phyloP scores from a whole-genome alignment of 208 protist species.

The Naegleria lovaniensis region DNA sequence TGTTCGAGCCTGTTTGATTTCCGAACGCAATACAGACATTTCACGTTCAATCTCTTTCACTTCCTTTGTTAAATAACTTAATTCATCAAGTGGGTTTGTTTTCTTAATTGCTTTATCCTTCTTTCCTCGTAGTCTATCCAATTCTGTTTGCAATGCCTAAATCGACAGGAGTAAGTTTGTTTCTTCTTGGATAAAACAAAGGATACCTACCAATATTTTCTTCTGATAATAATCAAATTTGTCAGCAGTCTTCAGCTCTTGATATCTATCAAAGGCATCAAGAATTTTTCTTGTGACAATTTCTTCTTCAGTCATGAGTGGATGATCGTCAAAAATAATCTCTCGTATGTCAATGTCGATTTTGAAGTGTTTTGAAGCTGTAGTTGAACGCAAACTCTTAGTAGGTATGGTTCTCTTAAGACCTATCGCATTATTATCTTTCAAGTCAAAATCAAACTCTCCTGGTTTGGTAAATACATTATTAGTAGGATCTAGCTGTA shows the following conservation, averaged over 20 bases:
- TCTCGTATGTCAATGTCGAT: constrained; percentile 6
- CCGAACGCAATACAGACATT: background rate
- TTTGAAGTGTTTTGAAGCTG: background rate
- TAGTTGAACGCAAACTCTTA: background rate
- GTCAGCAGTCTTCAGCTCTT: background rate
- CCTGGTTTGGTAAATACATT: background rate
- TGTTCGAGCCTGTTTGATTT: background rate
- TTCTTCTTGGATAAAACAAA: background rate
- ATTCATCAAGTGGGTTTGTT: background rate
- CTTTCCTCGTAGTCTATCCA: background rate
- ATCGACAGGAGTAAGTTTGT: background rate
- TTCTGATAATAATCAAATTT: background rate
- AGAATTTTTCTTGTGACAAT: background rate
- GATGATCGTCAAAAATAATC: background rate
- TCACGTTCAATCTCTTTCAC: background rate
- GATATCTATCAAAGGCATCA: background rate
- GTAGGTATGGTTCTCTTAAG: background rate
- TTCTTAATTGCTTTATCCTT: background rate
- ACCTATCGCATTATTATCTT: background rate
- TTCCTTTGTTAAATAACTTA: background rate
- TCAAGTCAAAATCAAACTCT: background rate
- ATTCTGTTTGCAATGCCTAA: background rate
- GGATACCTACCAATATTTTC: background rate
- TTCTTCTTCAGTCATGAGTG: constrained; percentile 10
- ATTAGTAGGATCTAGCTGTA: background rate